Evolutionary conservation across 2,329 filamentous ascomycete genomes (phyloP).

Genomic region (Emergomyces pasteurianus): DNA sequence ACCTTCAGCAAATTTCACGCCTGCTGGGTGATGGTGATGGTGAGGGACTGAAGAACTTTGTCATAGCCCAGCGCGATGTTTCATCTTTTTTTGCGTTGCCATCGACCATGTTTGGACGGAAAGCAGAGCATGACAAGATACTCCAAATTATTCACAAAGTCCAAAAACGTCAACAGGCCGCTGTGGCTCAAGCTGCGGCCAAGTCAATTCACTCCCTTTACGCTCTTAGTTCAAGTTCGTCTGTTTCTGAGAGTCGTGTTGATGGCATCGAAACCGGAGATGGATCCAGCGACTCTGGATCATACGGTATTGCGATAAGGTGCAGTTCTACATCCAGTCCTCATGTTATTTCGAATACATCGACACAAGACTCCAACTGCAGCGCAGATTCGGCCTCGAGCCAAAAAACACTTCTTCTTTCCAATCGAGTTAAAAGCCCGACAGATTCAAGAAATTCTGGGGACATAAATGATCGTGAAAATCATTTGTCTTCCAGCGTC

Average conservation of each 20-base stretch:
- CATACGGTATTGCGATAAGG: slow-evolving; percentile 27
- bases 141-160: slow-evolving; percentile 66
- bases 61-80: slow-evolving; percentile 71
- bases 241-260: slow-evolving; percentile 39
- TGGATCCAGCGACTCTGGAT: slow-evolving; percentile 43
- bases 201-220: slow-evolving; percentile 32
- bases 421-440: slow-evolving; percentile 24
- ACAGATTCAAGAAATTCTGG: slow-evolving; percentile 26
- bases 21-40: slow-evolving; percentile 65
- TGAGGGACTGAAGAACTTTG: slow-evolving; percentile 58
- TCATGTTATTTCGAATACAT: slow-evolving; percentile 13
- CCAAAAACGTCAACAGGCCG: slow-evolving; percentile 48
- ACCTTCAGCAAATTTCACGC: slow-evolving; percentile 61
- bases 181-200: slow-evolving; percentile 20
- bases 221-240: slow-evolving; percentile 41
- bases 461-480: slow-evolving; percentile 29
- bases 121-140: slow-evolving; percentile 58
- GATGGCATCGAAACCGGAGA: slow-evolving; percentile 40
- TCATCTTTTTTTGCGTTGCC: slow-evolving; percentile 89
- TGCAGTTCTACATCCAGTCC: slow-evolving; percentile 19
- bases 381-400: slow-evolving; percentile 26
- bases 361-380: slow-evolving; percentile 24
- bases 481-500: slow-evolving; percentile 20
- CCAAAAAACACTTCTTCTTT: slow-evolving; percentile 16
- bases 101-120: slow-evolving; percentile 65